Percentiles rank a stretch among this genome's conserved stretches.
These are phyloP conservation scores for Phaeotremella fagi DNA, from an alignment of 768 basidiomycete species.

Conservation along the genomic window DNA sequence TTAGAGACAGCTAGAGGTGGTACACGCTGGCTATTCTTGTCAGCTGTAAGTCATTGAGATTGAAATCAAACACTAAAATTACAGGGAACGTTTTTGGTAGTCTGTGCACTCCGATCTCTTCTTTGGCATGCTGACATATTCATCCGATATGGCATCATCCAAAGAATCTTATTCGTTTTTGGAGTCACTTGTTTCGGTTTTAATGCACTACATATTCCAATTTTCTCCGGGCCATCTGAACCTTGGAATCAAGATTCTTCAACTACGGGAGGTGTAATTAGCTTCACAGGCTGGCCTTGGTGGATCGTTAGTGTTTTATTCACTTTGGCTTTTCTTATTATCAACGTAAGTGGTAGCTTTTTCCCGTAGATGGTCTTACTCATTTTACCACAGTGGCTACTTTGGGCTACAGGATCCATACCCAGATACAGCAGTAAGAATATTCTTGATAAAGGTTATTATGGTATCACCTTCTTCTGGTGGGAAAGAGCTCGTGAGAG, in stretches of 20 bases:
- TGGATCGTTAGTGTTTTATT: not conserved
- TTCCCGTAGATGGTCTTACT: too few species aligned
- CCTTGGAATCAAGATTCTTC: not conserved
- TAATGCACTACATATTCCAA: not conserved
- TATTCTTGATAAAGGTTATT: not conserved
- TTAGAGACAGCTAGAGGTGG: not conserved
- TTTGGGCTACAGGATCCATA: not conserved
- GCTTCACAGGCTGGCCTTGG: not conserved
- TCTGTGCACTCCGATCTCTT: not conserved
- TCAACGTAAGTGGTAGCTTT: not conserved
- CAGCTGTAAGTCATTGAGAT: not conserved
- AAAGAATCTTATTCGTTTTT: not conserved
- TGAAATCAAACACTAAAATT: not conserved
- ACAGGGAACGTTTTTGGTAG: not conserved
- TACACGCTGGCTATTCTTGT: not conserved
- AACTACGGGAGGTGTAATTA: not conserved
- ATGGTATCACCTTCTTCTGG: not conserved
- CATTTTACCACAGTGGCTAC: not conserved
- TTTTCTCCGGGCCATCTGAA: not conserved
- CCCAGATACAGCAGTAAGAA: not conserved
- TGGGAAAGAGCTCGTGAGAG: not conserved
- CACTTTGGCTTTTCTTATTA: not conserved
- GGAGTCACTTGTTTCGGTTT: not conserved
- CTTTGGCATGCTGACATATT: not conserved
- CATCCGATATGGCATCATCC: not conserved